Evolutionary conservation across 2,329 filamentous ascomycete genomes (phyloP).

Genomic region (Xylariaceae sp.): DNA sequence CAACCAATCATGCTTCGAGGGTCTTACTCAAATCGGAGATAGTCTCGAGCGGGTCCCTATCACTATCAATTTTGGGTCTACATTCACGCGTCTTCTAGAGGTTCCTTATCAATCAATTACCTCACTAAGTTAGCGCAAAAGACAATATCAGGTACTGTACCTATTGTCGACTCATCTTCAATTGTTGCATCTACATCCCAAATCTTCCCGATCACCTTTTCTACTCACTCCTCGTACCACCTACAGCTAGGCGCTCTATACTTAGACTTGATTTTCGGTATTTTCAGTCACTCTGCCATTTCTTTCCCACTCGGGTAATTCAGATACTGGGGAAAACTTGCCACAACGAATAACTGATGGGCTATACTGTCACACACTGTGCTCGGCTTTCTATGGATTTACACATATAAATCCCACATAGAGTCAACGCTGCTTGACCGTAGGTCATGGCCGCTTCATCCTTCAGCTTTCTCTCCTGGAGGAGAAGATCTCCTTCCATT

Average conservation of each 20-base stretch:
- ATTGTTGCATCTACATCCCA: background rate
- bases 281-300: background rate
- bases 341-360: constrained; percentile 13
- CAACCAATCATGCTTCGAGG: background rate
- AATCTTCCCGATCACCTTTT: background rate
- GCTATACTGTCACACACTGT: constrained; percentile 13
- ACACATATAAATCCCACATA: constrained; percentile 11
- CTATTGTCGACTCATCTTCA: background rate
- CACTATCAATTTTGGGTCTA: background rate
- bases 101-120: background rate
- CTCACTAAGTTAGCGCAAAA: background rate
- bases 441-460: constrained; percentile 50
- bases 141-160: background rate
- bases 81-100: background rate
- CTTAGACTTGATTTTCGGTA: background rate
- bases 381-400: constrained; percentile 9
- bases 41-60: background rate
- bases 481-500: constrained; percentile 44
- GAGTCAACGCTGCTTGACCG: constrained; percentile 20
- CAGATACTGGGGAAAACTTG: background rate
- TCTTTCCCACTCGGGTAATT: background rate
- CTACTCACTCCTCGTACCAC: background rate
- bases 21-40: background rate
- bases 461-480: constrained; percentile 53
- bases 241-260: background rate